phyloP scores from a whole-genome alignment of 164 flowering plant genomes.

The Magnolia kwangsiensis region DNA sequence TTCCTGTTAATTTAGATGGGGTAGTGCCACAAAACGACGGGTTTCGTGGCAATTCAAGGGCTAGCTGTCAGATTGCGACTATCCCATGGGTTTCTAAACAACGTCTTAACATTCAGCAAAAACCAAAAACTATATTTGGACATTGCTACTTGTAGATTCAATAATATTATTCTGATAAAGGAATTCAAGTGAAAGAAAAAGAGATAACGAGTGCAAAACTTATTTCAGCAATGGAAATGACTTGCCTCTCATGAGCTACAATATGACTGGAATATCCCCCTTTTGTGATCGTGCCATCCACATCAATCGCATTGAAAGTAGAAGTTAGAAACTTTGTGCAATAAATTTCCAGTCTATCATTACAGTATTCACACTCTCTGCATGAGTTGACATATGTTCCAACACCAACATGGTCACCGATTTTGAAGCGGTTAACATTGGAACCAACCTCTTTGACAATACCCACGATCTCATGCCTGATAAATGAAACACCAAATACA shows the following conservation, averaged over 20 bases:
- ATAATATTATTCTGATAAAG: too few species aligned
- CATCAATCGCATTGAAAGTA: slow-evolving; percentile 68
- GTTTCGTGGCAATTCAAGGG: too few species aligned
- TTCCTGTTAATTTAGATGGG: too few species aligned
- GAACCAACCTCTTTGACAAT: slow-evolving; percentile 70
- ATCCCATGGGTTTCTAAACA: too few species aligned
- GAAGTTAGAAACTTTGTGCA: slow-evolving; percentile 45
- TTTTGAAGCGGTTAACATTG: slow-evolving; percentile 54
- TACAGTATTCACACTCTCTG: slow-evolving; percentile 70
- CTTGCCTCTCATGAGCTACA: slow-evolving; percentile 68
- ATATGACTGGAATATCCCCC: slow-evolving; percentile 79
- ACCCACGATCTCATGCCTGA: slow-evolving; percentile 92
- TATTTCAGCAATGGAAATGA: not conserved
- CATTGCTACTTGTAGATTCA: too few species aligned
- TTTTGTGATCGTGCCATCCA: slow-evolving; percentile 73
- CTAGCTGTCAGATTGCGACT: too few species aligned
- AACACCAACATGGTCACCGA: slow-evolving; percentile 82
- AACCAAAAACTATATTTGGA: too few species aligned
- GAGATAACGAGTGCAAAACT: not conserved
- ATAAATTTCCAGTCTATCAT: slow-evolving; percentile 47
- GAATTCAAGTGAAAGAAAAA: not conserved
- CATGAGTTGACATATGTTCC: slow-evolving; percentile 85
- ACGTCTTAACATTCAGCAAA: too few species aligned
- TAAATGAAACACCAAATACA: not conserved
- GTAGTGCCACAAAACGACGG: too few species aligned